Evolutionary conservation across 2,329 filamentous ascomycete genomes (phyloP), one percentile per base, ranked within the genome.

Genomic region (Simplicillium sp.): DNA sequence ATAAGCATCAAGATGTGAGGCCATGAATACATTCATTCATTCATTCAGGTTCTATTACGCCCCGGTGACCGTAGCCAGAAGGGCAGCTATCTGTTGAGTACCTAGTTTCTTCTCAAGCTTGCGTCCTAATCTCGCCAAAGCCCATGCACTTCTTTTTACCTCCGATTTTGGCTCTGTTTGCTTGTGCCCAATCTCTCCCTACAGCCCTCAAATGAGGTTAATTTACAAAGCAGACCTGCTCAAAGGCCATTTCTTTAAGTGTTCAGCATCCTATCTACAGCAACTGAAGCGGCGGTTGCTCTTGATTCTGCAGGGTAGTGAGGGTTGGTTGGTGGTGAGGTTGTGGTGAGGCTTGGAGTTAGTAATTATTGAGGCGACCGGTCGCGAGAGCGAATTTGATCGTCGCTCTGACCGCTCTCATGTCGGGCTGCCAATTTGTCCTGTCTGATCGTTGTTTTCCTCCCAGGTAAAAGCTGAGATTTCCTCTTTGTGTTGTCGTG

Each of bases 321-420:
- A 25, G 20, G 20, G 20, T 25, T 25, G 20, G 20, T 25, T 25
- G 20, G 20, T 25, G 20, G 20, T 9, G 20, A 9, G 20, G 20
- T 25, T 25, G 20, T 25, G 9, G 20, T 25, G 9, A 25, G 20
- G 20, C 20, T 25, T 25, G 20, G 20, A 9, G 20, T 25, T 25
- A 25, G 20, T 25, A 25, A 25, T 25, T 25, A 25, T 25, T 25
- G 20, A 41, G 29, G 13, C 40, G 16, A 11, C 35, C 28, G 13
- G 40, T 41, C 18, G 40, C 16, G 25, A 41, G 16, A 18, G 40
- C 40, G 34, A 37, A 41, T 11, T 37, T 37, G 17, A 41, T 37
- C 12, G 34, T 37, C 11, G 40, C 29, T 17, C 29, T 33, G 5
- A 41, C 39, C 9, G 39, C 39, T 18, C 36, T 14, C 39, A 36